phyloP scores from a whole-genome alignment of 2,329 filamentous ascomycete species.

The Venturia effusa region DNA sequence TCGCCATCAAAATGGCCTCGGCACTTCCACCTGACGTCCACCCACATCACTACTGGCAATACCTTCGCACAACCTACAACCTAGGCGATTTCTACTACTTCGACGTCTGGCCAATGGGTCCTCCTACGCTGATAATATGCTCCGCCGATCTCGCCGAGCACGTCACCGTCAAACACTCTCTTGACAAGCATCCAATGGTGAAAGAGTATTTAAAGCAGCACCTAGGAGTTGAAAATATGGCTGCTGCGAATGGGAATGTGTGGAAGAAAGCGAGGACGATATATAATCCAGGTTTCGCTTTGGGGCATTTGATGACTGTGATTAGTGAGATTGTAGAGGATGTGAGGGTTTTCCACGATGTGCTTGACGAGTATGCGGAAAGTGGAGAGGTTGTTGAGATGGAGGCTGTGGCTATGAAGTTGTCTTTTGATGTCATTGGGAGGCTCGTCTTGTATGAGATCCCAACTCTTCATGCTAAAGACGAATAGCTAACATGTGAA shows the following conservation, averaged over 20 bases:
- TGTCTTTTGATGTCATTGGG: conserved; percentile 12
- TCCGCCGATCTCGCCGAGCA: neutral
- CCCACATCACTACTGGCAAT: conserved; percentile 11
- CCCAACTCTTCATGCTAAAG: neutral
- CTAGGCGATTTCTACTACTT: conserved; percentile 8
- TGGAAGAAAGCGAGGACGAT: conserved; percentile 9
- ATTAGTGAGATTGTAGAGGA: conserved; percentile 11
- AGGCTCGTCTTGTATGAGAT: conserved; percentile 4
- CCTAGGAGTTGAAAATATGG: conserved; percentile 2
- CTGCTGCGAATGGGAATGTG: conserved; percentile 3
- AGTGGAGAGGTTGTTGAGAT: neutral
- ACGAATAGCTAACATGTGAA: neutral
- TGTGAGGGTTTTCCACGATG: conserved; percentile 4
- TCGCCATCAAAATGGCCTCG: conserved; percentile 10
- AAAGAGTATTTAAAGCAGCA: neutral
- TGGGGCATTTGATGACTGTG: conserved; percentile 10
- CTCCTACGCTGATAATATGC: neutral
- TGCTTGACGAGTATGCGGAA: neutral
- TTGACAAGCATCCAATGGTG: conserved; percentile 3
- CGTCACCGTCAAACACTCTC: conserved; percentile 1
- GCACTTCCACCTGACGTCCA: conserved; percentile 10
- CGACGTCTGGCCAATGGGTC: conserved; percentile 10
- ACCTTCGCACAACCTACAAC: conserved; percentile 7
- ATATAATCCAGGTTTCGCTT: conserved; percentile 11
- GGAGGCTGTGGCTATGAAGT: conserved; percentile 10